These are phyloP conservation scores for Toxoplasma gondii DNA, from an alignment of 169 alveolate genomes.

Conservation along the genomic window DNA sequence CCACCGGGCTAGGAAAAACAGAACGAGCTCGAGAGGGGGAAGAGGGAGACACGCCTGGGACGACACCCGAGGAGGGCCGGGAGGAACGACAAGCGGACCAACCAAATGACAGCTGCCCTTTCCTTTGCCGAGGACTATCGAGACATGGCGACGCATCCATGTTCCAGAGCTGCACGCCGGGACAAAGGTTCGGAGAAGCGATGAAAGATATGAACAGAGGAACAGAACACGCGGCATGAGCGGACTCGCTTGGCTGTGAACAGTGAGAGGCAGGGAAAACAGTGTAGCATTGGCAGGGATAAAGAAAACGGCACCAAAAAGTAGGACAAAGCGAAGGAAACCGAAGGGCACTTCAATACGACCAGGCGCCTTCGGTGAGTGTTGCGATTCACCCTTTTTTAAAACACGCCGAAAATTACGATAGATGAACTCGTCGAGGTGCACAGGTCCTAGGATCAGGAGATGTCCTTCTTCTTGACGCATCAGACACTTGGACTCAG, in stretches of 20 bases:
- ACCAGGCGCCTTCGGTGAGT: not conserved
- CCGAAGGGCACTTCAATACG: not conserved
- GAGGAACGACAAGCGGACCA: no score
- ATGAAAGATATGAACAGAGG: not conserved
- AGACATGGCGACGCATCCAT: not conserved
- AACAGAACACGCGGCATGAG: not conserved
- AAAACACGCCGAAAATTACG: no score
- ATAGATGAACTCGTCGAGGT: no score
- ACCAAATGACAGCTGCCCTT: not conserved
- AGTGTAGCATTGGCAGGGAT: not conserved
- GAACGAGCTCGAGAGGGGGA: not conserved
- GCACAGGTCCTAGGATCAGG: no score
- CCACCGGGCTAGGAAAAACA: not conserved
- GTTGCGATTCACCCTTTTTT: no score
- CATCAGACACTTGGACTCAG: no score
- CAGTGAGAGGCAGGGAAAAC: not conserved
- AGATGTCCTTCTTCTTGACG: no score
- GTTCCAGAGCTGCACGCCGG: conserved; percentile 18
- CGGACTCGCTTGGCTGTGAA: not conserved
- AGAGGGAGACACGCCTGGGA: not conserved
- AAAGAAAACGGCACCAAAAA: not conserved
- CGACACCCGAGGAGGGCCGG: not conserved
- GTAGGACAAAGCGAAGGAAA: not conserved
- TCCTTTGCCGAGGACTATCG: not conserved
- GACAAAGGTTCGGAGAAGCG: not conserved